Evolutionary conservation across 345 rosid genomes (phyloP), one percentile per base, ranked within the genome.

Genomic region (Eucalyptus albens): DNA sequence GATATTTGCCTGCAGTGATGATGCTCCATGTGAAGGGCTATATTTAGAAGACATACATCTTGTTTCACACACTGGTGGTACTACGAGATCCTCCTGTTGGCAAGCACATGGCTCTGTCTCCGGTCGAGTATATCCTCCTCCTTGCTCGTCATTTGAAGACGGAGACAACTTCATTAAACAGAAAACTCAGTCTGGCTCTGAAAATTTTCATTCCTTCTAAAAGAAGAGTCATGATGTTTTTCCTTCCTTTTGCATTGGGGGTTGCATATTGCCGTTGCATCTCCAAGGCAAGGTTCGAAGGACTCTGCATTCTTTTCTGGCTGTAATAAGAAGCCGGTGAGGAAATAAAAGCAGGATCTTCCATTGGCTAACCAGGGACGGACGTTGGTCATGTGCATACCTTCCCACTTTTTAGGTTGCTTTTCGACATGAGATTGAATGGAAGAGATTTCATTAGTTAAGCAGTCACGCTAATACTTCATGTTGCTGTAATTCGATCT

Each of bases 1-100:
- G 89, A 94, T 83, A 89, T 94, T 97, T 91, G 91, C 92, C 90
- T 97, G 99, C 94, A 98, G 97, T 62, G 96, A 96, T 44, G 51
- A 88, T 88, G 89, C 88, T 17, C 97, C 99, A 11, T 97, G 99
- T 53, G 91, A 92, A 90, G 92, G 93, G 45, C 91, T 97, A 88
- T 91, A 89, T 88, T 88, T 97, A 88, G 94, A 97, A 91, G 97
- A 98, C 72, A 88, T 96, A 91, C 92, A 93, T 80, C 95, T 97
- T 15, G 88, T 88, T 27, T 92, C 95, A n/a, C 51, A 88, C 51
- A 50, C 65, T 11, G 93, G 94, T 49, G 95, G 91, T 19, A 47
- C 47, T 40, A 88, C 94, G 22, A 89, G 88, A 88, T 95, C 98
- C 16, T 95, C 94, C 87, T 96, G 99, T 87, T 97, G 98, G 98